Evolutionary conservation across 352 stramenopile genomes (phyloP).

Genomic region (Phytopythium montanum): DNA sequence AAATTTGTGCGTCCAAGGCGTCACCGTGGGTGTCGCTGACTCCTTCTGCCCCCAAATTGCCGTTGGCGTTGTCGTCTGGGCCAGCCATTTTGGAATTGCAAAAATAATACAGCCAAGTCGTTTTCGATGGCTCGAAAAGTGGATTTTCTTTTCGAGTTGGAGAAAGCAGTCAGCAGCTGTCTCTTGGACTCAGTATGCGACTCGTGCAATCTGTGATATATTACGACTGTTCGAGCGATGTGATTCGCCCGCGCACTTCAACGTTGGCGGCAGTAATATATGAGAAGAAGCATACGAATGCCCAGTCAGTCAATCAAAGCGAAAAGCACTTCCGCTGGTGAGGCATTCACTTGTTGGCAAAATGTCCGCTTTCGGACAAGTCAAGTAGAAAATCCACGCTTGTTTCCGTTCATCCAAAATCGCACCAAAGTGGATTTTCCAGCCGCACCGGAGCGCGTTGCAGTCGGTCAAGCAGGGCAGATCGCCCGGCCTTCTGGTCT

Average conservation of each 20-base stretch:
- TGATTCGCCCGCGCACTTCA: background rate
- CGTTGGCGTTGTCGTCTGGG: background rate
- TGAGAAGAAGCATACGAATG: background rate
- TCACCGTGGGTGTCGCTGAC: background rate
- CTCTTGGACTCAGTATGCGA: background rate
- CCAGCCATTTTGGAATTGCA: background rate
- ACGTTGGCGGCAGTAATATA: background rate
- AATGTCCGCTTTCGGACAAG: background rate
- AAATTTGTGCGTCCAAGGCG: background rate
- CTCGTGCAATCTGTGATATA: background rate
- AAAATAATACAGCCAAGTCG: background rate
- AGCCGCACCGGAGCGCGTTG: too few species aligned
- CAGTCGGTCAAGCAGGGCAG: too few species aligned
- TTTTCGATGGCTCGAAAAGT: background rate
- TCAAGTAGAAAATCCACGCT: slow-evolving; percentile 1
- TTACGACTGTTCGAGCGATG: background rate
- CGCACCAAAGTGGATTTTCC: background rate
- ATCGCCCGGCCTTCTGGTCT: too few species aligned
- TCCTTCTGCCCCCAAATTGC: slow-evolving; percentile 2
- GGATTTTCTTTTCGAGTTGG: background rate
- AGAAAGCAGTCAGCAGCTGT: background rate
- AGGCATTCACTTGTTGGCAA: background rate
- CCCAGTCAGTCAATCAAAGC: too few species aligned
- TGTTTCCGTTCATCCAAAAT: background rate
- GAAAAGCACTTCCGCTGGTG: background rate